Conservation (phyloP, 306 rosid genomes). For the Begonia masoniana region DNA sequence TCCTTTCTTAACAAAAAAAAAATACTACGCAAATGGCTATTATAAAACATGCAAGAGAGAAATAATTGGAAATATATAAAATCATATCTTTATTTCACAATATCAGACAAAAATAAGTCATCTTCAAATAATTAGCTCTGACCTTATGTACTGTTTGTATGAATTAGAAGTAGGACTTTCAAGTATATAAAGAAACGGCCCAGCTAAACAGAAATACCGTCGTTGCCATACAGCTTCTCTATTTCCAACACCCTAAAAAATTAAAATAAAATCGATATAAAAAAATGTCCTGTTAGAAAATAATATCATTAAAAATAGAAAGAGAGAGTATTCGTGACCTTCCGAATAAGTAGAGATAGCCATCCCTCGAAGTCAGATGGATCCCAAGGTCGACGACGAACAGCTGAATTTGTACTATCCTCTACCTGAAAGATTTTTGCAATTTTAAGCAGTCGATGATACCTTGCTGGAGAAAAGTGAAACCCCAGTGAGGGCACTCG, state of each 20-base stretch:
- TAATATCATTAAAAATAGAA: not conserved
- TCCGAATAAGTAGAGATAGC: conserved; percentile 71
- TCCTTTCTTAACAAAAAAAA: no score
- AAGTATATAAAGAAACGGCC: conserved; percentile 80
- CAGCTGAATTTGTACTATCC: conserved; percentile 47
- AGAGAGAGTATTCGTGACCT: conserved; percentile 38
- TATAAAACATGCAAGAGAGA: no score
- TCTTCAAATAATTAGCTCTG: conserved; percentile 13
- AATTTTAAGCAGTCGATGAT: conserved; percentile 83
- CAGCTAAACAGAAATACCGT: conserved; percentile 74
- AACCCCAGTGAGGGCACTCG: conserved; percentile 76
- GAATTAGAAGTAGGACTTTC: conserved; percentile 78
- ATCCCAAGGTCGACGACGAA: conserved; percentile 55
- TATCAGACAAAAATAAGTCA: conserved; percentile 1
- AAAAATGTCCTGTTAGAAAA: not conserved
- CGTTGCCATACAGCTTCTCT: conserved; percentile 95
- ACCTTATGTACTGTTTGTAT: conserved; percentile 83
- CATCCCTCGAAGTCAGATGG: conserved; percentile 94
- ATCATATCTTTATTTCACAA: no score
- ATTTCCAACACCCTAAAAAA: conserved; percentile 78
- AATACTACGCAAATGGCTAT: no score
- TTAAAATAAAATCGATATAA: not conserved
- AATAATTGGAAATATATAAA: no score
- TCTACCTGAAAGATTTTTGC: conserved; percentile 65
- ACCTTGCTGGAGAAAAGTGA: conserved; percentile 96